A percentile compares a stretch with the other conserved stretches of the same genome.
These are phyloP conservation scores for Metschnikowia similis DNA, from an alignment of 805 yeast species.

Conservation along the genomic window DNA sequence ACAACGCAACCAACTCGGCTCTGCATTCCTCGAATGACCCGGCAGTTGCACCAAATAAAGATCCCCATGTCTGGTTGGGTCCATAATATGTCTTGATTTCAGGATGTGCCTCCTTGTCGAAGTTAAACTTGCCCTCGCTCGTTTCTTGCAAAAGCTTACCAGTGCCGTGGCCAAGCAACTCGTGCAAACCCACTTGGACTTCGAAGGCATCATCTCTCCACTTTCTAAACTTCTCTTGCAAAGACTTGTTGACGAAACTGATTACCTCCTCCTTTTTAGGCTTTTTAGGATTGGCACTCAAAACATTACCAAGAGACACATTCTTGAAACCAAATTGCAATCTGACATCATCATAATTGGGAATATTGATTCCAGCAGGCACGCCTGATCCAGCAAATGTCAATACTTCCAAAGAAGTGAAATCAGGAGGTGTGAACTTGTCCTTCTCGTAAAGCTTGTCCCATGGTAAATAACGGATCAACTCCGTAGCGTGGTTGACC, in stretches of 20 bases:
- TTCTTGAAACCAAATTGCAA: slow-evolving; percentile 82
- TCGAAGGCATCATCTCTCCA: slow-evolving; percentile 82
- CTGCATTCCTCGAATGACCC: slow-evolving; percentile 92
- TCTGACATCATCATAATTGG: slow-evolving; percentile 87
- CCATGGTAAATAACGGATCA: slow-evolving; percentile 76
- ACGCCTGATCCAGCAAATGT: slow-evolving; percentile 88
- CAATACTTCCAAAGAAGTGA: slow-evolving; percentile 83
- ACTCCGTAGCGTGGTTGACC: slow-evolving; percentile 62
- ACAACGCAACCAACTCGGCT: slow-evolving; percentile 87
- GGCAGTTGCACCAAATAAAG: slow-evolving; percentile 73
- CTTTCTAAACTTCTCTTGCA: slow-evolving; percentile 57
- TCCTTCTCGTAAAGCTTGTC: slow-evolving; percentile 71
- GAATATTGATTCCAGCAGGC: slow-evolving; percentile 92
- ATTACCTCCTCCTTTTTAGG: slow-evolving; percentile 64
- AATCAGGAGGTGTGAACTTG: slow-evolving; percentile 86
- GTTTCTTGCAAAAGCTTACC: slow-evolving; percentile 68
- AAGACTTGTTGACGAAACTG: slow-evolving; percentile 55
- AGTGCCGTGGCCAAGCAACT: slow-evolving; percentile 85
- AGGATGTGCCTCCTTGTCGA: slow-evolving; percentile 62
- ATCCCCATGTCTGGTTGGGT: slow-evolving; percentile 87
- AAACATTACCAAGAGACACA: slow-evolving; percentile 82
- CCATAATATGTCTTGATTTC: slow-evolving; percentile 69
- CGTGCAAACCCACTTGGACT: slow-evolving; percentile 92
- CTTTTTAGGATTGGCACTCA: slow-evolving; percentile 61
- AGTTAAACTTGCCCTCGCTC: slow-evolving; percentile 63